These are phyloP conservation scores for Cutaneotrichosporon mucoides DNA, from an alignment of 1,284 basidiomycete genomes.

Conservation along the genomic window DNA sequence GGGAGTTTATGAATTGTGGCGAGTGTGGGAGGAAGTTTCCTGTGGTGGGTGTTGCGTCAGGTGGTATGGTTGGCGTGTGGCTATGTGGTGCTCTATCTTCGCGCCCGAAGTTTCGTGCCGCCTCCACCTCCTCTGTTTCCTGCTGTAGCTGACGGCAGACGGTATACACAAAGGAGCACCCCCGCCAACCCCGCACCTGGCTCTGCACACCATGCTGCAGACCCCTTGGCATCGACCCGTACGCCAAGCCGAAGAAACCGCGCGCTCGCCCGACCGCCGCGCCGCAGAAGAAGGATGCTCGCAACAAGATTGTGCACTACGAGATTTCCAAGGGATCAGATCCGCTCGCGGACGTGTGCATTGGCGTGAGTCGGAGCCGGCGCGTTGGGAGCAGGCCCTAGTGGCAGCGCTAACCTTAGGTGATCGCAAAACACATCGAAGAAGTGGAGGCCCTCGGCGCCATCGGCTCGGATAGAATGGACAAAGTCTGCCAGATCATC, in stretches of 20 bases:
- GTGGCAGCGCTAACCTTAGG: constrained; percentile 49
- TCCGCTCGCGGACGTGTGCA: constrained; percentile 69
- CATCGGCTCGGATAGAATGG: constrained; percentile 73
- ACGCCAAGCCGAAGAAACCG: constrained; percentile 63
- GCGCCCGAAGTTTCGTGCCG: no score
- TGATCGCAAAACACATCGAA: constrained; percentile 80
- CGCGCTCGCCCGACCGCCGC: constrained; percentile 52
- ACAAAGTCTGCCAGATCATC: constrained; percentile 77
- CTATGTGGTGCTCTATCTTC: no score
- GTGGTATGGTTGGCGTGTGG: no score
- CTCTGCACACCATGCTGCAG: constrained; percentile 78
- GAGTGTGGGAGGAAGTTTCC: constrained; percentile 81
- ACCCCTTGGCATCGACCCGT: constrained; percentile 68
- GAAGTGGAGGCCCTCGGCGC: constrained; percentile 86
- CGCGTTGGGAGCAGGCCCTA: no score
- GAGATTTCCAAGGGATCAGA: constrained; percentile 65
- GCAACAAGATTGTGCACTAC: constrained; percentile 57
- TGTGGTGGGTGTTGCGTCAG: constrained; percentile 59
- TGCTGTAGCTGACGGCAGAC: constrained; percentile 55
- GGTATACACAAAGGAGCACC: constrained; percentile 65
- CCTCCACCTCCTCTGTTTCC: neutral
- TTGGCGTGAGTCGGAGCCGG: constrained; percentile 56
- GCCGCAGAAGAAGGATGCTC: constrained; percentile 45
- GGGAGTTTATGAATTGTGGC: constrained; percentile 76
- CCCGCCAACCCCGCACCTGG: constrained; percentile 63